Conservation (phyloP, 768 basidiomycete species). For the Trametes meyenii region DNA sequence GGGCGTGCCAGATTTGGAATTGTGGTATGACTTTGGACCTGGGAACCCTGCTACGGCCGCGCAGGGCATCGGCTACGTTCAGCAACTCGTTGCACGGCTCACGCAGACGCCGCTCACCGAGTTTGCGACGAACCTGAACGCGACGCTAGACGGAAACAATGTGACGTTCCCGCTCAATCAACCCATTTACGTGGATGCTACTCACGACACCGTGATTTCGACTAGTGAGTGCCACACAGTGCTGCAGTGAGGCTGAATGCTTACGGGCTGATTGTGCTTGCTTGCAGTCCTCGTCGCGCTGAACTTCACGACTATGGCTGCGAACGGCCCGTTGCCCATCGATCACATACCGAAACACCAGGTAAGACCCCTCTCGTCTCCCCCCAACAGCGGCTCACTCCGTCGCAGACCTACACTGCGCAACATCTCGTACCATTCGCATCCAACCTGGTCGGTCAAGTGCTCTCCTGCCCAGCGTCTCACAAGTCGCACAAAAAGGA, state of each 20-base stretch:
- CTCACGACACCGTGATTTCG: slow-evolving; percentile 49
- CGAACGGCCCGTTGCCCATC: slow-evolving; percentile 43
- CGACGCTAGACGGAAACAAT: slow-evolving; percentile 45
- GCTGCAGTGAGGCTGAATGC: background rate
- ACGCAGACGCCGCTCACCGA: slow-evolving; percentile 40
- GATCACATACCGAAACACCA: slow-evolving; percentile 40
- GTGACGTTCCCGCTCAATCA: slow-evolving; percentile 40
- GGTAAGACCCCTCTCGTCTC: slow-evolving; percentile 20
- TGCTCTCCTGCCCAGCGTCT: slow-evolving; percentile 42
- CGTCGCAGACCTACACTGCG: slow-evolving; percentile 39
- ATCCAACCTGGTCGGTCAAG: slow-evolving; percentile 50
- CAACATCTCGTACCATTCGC: slow-evolving; percentile 51
- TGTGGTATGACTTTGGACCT: slow-evolving; percentile 44
- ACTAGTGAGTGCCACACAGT: slow-evolving; percentile 38
- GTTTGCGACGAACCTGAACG: slow-evolving; percentile 50
- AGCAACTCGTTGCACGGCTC: slow-evolving; percentile 48
- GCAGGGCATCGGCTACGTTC: slow-evolving; percentile 44
- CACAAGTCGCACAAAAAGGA: slow-evolving; percentile 30
- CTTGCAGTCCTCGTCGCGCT: slow-evolving; percentile 45
- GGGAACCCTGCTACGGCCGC: slow-evolving; percentile 46
- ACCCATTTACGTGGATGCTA: slow-evolving; percentile 48
- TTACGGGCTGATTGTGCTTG: background rate
- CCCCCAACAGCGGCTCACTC: background rate
- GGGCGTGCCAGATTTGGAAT: slow-evolving; percentile 22
- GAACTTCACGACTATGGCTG: slow-evolving; percentile 47